A percentile compares a stretch with the other conserved stretches of the same genome.
Conservation (phyloP, 352 stramenopile species). For the Phytophthora colocasiae region DNA sequence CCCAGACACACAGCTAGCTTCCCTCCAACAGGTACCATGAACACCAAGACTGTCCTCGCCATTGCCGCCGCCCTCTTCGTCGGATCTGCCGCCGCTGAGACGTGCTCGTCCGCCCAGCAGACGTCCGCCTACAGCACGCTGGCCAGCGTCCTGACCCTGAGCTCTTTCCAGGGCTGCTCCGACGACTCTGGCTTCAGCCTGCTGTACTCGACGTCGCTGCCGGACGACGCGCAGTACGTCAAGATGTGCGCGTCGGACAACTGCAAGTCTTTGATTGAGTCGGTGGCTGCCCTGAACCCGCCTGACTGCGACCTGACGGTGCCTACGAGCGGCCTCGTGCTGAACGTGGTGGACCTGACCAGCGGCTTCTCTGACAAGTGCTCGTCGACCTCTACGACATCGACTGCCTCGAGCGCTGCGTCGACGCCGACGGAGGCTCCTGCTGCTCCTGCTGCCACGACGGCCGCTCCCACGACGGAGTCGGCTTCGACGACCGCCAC, state of each 20-base stretch:
- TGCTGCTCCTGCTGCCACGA: conserved; percentile 7
- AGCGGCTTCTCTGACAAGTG: conserved; percentile 36
- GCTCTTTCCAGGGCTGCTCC: conserved; percentile 33
- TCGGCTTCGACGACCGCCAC: conserved; percentile 5
- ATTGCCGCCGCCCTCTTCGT: conserved; percentile 26
- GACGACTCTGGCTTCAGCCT: conserved; percentile 43
- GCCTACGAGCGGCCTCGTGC: conserved; percentile 35
- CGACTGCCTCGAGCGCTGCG: conserved; percentile 4
- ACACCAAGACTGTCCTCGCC: conserved; percentile 29
- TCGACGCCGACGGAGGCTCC: conserved; percentile 3
- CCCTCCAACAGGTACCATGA: conserved; percentile 33
- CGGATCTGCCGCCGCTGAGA: conserved; percentile 21
- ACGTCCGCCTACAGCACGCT: conserved; percentile 41
- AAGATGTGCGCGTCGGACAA: conserved; percentile 40
- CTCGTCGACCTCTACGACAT: conserved; percentile 17
- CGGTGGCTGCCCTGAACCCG: conserved; percentile 29
- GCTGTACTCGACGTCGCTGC: conserved; percentile 38
- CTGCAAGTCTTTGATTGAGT: conserved; percentile 35
- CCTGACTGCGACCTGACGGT: conserved; percentile 44
- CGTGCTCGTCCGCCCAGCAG: conserved; percentile 25
- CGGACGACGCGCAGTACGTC: conserved; percentile 31
- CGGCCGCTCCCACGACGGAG: conserved; percentile 6
- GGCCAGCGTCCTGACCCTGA: conserved; percentile 29
- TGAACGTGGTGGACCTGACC: conserved; percentile 36
- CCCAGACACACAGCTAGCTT: conserved; percentile 10